These are phyloP conservation scores for Conticribra weissflogii DNA, from an alignment of 108 stramenopile genomes.

Conservation along the genomic window DNA sequence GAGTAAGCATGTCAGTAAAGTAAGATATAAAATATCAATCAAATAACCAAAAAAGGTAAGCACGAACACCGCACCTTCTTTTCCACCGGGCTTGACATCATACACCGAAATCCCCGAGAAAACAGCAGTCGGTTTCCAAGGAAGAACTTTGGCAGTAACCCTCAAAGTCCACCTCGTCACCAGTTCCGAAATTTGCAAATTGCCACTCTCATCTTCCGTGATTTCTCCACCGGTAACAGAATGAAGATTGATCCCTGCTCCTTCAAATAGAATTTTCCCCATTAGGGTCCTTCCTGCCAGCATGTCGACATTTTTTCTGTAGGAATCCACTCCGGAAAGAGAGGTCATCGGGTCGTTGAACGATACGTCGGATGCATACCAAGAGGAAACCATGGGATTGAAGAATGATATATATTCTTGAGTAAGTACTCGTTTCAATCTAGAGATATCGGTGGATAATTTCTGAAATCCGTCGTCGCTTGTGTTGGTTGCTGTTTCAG, in stretches of 20 bases:
- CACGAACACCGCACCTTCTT: slow-evolving; percentile 35
- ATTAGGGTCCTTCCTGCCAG: slow-evolving; percentile 81
- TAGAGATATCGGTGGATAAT: slow-evolving; percentile 27
- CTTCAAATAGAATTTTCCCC: slow-evolving; percentile 87
- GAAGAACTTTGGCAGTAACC: slow-evolving; percentile 80
- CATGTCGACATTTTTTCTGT: slow-evolving; percentile 94
- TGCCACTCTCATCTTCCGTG: slow-evolving; percentile 4
- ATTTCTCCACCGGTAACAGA: slow-evolving; percentile 77
- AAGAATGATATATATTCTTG: slow-evolving; percentile 94
- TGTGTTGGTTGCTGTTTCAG: neutral
- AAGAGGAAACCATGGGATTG: slow-evolving; percentile 86
- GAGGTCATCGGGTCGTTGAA: slow-evolving; percentile 91
- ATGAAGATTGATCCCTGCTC: slow-evolving; percentile 91
- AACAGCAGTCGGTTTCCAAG: slow-evolving; percentile 91
- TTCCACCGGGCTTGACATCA: slow-evolving; percentile 60
- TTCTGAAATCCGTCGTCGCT: slow-evolving; percentile 11
- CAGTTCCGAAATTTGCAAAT: slow-evolving; percentile 55
- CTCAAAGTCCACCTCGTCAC: slow-evolving; percentile 93
- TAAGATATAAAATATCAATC: neutral
- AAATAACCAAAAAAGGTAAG: neutral
- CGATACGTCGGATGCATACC: slow-evolving; percentile 75
- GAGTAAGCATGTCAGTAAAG: neutral
- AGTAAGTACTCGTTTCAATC: slow-evolving; percentile 72
- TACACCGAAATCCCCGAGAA: slow-evolving; percentile 96
- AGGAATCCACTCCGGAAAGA: slow-evolving; percentile 80